Evolutionary conservation across 2,329 filamentous ascomycete genomes (phyloP), one percentile per base, ranked within the genome.

Genomic region (Emericellopsis cladophorae): DNA sequence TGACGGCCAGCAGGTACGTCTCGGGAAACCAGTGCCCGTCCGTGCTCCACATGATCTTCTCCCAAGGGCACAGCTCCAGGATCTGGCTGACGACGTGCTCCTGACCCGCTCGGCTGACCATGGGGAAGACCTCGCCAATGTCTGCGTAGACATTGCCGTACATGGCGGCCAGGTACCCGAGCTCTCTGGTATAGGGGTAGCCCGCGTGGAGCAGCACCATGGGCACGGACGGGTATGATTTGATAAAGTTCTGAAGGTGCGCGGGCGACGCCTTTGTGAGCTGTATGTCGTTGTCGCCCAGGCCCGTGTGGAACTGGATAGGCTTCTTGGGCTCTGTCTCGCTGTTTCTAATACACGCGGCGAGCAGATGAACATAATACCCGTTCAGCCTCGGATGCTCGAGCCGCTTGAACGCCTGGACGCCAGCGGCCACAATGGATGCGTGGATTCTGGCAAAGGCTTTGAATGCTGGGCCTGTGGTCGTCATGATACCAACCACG

Each of bases 111-210:
- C 81, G 73, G 46, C 81, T 89, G 31, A 92, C 59, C 59, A 79
- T 80, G 0, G 85, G 85, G 45, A 92, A 93, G 0, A 92, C 80
- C 52, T 88, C 81, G 1, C 87, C 85, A 41, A 93, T 76, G 52
- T 93, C 87, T 11, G 86, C 74, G 53, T 87, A 92, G 2, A 84
- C 83, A 52, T 93, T 90, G 21, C 74, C 67, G 54, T 88, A 92
- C 18, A 84, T 77, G 1, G 74, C 76, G 0, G 86, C 84, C 16
- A 93, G 67, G 54, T 90, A 93, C 0, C 81, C 84, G 0, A 81
- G 75, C 58, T 92, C 84, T 31, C 79, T 72, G 0, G 80, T 86
- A 52, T 83, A 92, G 0, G 87, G 87, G 54, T 93, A 93, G 3
- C 84, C 76, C 0, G 85, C 79, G 54, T 93, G 85, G 2, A 93